Evolutionary conservation across 805 yeast species (phyloP).

Genomic region (Geotrichum ghanense): DNA sequence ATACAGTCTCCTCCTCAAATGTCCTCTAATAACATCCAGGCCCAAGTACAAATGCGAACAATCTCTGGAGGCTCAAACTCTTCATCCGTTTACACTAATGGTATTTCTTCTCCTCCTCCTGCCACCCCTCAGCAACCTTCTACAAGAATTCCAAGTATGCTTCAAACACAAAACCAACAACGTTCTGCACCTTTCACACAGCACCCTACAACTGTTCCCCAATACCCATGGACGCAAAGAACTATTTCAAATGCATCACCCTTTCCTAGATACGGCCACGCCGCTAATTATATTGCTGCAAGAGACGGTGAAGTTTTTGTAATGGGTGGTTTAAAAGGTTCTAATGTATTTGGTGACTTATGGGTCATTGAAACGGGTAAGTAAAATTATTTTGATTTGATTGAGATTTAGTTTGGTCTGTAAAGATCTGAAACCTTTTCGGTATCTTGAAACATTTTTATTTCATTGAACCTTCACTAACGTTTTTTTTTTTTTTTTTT

Average conservation of each 20-base stretch:
- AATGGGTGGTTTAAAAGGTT: slow-evolving; percentile 93
- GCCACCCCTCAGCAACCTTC: background rate
- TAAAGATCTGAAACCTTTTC: too few species aligned
- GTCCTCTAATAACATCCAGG: background rate
- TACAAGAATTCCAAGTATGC: background rate
- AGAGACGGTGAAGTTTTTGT: slow-evolving; percentile 73
- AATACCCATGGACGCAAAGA: slow-evolving; percentile 26
- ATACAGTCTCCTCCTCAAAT: background rate
- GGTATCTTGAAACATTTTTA: too few species aligned
- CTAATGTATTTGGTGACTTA: slow-evolving; percentile 87
- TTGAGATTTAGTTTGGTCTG: too few species aligned
- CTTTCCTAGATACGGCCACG: slow-evolving; percentile 90
- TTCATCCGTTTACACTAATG: background rate
- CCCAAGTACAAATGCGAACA: background rate
- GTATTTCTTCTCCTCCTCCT: background rate
- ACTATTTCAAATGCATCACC: slow-evolving; percentile 45
- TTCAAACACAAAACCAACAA: background rate
- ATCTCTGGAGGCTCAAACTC: background rate
- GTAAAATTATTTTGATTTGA: too few species aligned
- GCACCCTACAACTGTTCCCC: slow-evolving; percentile 7
- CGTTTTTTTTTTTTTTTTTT: too few species aligned
- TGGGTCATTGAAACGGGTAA: slow-evolving; percentile 66
- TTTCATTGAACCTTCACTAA: too few species aligned
- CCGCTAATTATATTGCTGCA: slow-evolving; percentile 64
- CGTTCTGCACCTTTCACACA: background rate